phyloP scores from a whole-genome alignment of 352 stramenopile genomes.

The Phytophthora pisi region DNA sequence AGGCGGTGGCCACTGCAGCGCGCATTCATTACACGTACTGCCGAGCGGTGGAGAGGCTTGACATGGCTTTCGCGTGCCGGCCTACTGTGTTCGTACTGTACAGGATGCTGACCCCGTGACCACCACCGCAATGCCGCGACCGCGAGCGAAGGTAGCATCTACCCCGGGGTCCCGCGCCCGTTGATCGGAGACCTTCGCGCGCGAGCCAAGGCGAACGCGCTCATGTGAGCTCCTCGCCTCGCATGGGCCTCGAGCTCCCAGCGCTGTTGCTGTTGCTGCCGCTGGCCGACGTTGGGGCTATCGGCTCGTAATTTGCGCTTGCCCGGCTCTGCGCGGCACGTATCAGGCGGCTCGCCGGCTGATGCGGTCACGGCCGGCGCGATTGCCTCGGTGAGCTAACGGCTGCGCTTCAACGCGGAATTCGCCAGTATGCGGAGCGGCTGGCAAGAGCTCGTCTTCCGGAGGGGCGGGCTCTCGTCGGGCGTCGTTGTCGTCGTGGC shows the following conservation, averaged over 20 bases:
- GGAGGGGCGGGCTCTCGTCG: too few relatives aligned
- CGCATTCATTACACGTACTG: too few relatives aligned
- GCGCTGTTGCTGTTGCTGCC: too few relatives aligned
- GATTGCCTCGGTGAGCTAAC: slow-evolving; percentile 34
- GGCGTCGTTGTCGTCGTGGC: too few relatives aligned
- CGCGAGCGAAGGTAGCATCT: slow-evolving; percentile 2
- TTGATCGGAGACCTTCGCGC: background rate
- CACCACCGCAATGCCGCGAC: slow-evolving; percentile 22
- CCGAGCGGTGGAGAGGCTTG: too few relatives aligned
- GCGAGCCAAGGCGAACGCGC: background rate
- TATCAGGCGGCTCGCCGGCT: slow-evolving; percentile 35
- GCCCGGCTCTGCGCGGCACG: slow-evolving; percentile 38
- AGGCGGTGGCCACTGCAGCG: too few relatives aligned
- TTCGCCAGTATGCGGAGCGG: slow-evolving; percentile 1
- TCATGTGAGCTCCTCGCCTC: background rate
- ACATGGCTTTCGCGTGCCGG: background rate
- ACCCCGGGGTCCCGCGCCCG: background rate
- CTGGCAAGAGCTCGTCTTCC: background rate
- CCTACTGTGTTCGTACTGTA: slow-evolving; percentile 30
- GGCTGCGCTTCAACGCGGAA: slow-evolving; percentile 24
- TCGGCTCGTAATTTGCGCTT: slow-evolving; percentile 26
- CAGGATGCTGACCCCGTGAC: slow-evolving; percentile 8
- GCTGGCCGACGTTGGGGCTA: slow-evolving; percentile 3
- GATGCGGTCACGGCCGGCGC: slow-evolving; percentile 26
- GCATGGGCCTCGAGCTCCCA: too few relatives aligned